Evolutionary conservation across 2,329 filamentous ascomycete genomes (phyloP), one percentile per base, ranked within the genome.

Genomic region (Trichoderma breve): DNA sequence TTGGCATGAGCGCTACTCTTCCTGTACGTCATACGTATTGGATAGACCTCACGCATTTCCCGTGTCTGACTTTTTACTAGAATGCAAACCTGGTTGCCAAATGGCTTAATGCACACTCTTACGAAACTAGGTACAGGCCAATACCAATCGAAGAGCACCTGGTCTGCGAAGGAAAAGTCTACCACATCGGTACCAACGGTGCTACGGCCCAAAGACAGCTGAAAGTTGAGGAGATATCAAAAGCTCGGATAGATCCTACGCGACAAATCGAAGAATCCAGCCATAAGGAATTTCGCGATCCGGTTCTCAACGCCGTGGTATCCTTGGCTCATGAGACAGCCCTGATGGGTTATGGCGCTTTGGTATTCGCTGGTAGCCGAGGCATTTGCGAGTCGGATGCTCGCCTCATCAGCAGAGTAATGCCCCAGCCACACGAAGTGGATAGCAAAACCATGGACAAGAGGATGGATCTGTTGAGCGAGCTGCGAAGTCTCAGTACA

Each of bases 1-100:
- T 94, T 72, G 92, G 91, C 75, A 94, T 95, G 92, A 94, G 92
- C 76, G 92, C 92, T 5, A 94, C 92, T 0, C 83, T 95, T 61
- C 90, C 90, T 70, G 91, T 92, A 82, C 76, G 86, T 80, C 5
- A 3, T 7, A 32, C 6, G 11, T 6, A 39, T 24, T 3, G 14
- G 8, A 39, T 60, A 11, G 3, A n/a, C 26, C 8, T 12, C 3
- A 4, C 61, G 43, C 14, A 6, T n/a, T 28, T 4, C 3, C 32
- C 2, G 26, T 43, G 7, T 67, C 60, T 72, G 18, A 53, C 15
- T 2, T 30, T 14, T 68, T 39, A 43, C 6, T 70, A 93, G 90
- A 94, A 94, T 76, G 91, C 92, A 64, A 85, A 89, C 70, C 78
- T 93, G 34, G 84, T 94, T 63, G 91, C 91, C 2, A 83, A 84